Conservation (phyloP, 441 rosid genomes). For the Cnidoscolus chayamansa region DNA sequence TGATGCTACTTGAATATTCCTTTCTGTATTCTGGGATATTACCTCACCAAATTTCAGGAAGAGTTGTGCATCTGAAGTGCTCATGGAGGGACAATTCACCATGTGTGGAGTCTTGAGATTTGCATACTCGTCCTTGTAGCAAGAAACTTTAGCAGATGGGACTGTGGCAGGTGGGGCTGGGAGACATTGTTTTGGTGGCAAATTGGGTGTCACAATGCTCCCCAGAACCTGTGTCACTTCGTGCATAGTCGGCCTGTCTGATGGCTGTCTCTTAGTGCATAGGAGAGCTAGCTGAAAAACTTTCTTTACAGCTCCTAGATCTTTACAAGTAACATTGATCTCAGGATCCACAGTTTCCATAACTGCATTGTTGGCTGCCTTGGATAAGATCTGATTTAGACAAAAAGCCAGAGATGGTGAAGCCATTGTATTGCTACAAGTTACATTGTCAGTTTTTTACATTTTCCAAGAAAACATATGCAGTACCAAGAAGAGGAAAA, state of each 20-base stretch:
- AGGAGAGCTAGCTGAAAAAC: constrained; percentile 86
- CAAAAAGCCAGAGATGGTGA: not conserved
- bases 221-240: constrained; percentile 75
- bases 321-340: constrained; percentile 65
- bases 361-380: constrained; percentile 75
- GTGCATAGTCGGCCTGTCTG: constrained; percentile 88
- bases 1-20: not conserved
- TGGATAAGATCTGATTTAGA: constrained; percentile 62
- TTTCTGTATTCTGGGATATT: constrained; percentile 63
- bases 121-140: constrained; percentile 80
- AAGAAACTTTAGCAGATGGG: constrained; percentile 36
- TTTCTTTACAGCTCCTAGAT: constrained; percentile 77
- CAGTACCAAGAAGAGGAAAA: not conserved
- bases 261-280: constrained; percentile 79
- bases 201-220: constrained; percentile 46
- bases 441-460: not conserved
- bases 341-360: constrained; percentile 88
- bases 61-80: constrained; percentile 92
- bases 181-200: constrained; percentile 45
- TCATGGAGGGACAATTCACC: constrained; percentile 81
- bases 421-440: not conserved
- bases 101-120: constrained; percentile 80
- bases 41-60: constrained; percentile 91
- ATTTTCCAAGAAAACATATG: not conserved
- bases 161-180: constrained; percentile 22